phyloP scores from a whole-genome alignment of 371 early-diverging fungal species.

The Zychaea mexicana region DNA sequence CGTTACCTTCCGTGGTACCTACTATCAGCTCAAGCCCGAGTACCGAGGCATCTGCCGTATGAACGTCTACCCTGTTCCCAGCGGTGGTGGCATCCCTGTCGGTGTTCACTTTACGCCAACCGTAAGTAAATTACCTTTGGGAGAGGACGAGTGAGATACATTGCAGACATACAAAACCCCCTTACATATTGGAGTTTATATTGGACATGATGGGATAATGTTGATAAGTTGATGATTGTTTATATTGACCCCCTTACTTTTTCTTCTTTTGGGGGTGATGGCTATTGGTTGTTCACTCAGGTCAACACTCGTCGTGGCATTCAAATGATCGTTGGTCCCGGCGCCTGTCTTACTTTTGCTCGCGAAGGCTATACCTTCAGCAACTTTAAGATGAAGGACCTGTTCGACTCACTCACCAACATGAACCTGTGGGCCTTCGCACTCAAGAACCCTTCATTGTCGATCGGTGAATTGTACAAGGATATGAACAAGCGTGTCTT shows the following conservation, averaged over 20 bases:
- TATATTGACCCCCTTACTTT: too few relatives aligned
- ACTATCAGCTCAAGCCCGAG: conserved; percentile 53
- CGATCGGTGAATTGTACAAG: conserved; percentile 50
- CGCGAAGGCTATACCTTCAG: conserved; percentile 38
- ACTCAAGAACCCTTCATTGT: conserved; percentile 46
- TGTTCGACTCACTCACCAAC: conserved; percentile 42
- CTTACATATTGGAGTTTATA: not conserved
- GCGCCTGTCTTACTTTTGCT: conserved; percentile 51
- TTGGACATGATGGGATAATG: not conserved
- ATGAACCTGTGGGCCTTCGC: conserved; percentile 45
- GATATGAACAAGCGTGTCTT: conserved; percentile 53
- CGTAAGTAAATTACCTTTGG: conserved; percentile 18
- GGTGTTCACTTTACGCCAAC: conserved; percentile 55
- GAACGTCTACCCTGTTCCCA: conserved; percentile 56
- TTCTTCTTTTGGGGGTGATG: too few relatives aligned
- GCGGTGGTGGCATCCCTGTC: conserved; percentile 54
- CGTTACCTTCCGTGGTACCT: conserved; percentile 52
- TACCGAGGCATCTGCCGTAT: conserved; percentile 51
- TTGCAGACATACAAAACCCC: too few relatives aligned
- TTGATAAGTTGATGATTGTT: too few relatives aligned
- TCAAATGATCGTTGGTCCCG: conserved; percentile 54
- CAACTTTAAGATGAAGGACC: conserved; percentile 37
- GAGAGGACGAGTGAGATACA: too few relatives aligned
- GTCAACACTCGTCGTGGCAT: conserved; percentile 48
- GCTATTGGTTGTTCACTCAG: conserved; percentile 1